These are phyloP conservation scores for Sordaria brevicollis DNA, from an alignment of 495 filamentous ascomycete species.

Conservation along the genomic window DNA sequence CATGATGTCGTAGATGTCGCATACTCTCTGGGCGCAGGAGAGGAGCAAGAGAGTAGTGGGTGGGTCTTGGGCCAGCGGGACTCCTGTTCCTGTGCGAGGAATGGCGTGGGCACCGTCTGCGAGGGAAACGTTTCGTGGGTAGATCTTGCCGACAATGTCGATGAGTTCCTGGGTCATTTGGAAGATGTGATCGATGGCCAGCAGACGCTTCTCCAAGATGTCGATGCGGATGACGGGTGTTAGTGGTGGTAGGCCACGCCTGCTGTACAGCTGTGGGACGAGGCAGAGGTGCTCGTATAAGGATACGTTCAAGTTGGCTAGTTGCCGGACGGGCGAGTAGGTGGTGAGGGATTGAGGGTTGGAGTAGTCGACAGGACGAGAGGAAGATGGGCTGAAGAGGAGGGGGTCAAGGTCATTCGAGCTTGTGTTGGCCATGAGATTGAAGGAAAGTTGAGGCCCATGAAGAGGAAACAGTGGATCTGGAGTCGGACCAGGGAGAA, in stretches of 20 bases:
- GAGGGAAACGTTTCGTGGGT: background rate
- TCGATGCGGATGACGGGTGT: background rate
- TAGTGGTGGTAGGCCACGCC: background rate
- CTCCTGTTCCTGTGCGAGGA: background rate
- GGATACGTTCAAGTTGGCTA: conserved; percentile 3
- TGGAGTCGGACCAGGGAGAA: background rate
- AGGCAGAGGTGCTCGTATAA: conserved; percentile 2
- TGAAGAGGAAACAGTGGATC: background rate
- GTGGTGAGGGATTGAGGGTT: background rate
- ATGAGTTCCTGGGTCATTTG: conserved; percentile 1
- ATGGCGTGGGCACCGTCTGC: background rate
- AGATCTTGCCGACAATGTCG: background rate
- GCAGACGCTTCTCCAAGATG: background rate
- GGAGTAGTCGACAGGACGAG: background rate
- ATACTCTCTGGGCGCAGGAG: conserved; percentile 2
- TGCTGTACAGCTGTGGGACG: background rate
- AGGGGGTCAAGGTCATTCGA: background rate
- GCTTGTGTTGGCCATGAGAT: background rate
- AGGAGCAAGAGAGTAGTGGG: background rate
- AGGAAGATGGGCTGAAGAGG: background rate
- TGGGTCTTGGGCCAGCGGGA: background rate
- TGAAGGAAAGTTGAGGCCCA: background rate
- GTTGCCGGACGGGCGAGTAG: background rate
- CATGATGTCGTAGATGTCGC: background rate
- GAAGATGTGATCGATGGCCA: conserved; percentile 5